phyloP scores from a whole-genome alignment of 805 yeast genomes.

The Suhomyces canberraensis region DNA sequence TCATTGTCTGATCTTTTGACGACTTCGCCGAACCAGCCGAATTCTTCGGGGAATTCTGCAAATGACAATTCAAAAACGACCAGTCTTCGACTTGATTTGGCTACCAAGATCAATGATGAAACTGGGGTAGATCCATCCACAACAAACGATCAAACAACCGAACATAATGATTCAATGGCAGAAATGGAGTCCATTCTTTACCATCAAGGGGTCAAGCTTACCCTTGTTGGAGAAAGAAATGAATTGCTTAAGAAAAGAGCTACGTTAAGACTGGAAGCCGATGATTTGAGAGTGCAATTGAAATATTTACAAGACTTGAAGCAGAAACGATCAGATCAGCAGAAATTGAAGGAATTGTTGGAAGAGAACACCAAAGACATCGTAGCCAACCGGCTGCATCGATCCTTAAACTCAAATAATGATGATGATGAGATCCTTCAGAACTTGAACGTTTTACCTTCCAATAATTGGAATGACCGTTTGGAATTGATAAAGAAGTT shows the following conservation, averaged over 20 bases:
- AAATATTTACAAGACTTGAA: slow-evolving; percentile 12
- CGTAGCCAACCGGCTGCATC: not conserved
- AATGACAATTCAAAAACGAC: not conserved
- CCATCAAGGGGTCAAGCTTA: slow-evolving; percentile 15
- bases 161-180: not conserved
- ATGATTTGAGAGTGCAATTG: slow-evolving; percentile 12
- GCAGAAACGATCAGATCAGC: slow-evolving; percentile 10
- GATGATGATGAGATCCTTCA: slow-evolving; percentile 21
- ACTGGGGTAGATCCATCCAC: not conserved
- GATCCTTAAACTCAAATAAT: slow-evolving; percentile 1
- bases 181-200: slow-evolving; percentile 10
- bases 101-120: slow-evolving; percentile 3
- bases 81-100: slow-evolving; percentile 10
- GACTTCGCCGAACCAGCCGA: slow-evolving; percentile 19
- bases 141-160: not conserved
- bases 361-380: slow-evolving; percentile 17
- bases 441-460: slow-evolving; percentile 33
- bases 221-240: slow-evolving; percentile 13
- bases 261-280: slow-evolving; percentile 13
- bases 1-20: slow-evolving; percentile 25
- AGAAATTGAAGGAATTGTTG: slow-evolving; percentile 17
- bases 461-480: slow-evolving; percentile 26
- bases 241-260: slow-evolving; percentile 18
- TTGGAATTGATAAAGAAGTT: slow-evolving; percentile 19
- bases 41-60: not conserved